These are phyloP conservation scores for Erythrobasidium hasegawianum DNA, from an alignment of 1,284 basidiomycete genomes.

Conservation along the genomic window DNA sequence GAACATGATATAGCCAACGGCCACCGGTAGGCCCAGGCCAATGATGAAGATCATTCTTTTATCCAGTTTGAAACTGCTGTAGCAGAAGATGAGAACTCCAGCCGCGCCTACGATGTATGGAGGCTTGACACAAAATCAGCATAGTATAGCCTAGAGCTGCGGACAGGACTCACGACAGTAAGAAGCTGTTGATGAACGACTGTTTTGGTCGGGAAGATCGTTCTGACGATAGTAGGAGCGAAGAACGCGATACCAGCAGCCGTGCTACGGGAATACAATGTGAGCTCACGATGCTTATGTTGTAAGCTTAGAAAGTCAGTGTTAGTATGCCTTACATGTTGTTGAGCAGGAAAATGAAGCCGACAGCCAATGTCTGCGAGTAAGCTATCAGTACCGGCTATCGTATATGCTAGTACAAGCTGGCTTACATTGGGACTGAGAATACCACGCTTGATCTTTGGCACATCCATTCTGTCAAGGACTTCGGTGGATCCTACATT, in stretches of 20 bases:
- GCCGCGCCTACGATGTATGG: not conserved
- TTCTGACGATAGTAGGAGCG: conserved; percentile 45
- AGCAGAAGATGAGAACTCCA: not conserved
- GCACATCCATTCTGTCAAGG: conserved; percentile 1
- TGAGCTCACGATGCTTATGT: too few species aligned
- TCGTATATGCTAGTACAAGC: too few species aligned
- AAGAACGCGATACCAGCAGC: conserved; percentile 46
- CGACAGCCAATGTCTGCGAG: not conserved
- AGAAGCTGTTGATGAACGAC: not conserved
- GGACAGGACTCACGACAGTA: conserved; percentile 12
- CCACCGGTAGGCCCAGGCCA: conserved; percentile 36
- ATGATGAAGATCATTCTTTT: conserved; percentile 38
- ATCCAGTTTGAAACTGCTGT: not conserved
- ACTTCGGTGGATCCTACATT: not conserved
- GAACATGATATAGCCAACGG: conserved; percentile 43
- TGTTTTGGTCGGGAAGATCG: not conserved
- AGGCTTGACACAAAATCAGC: not conserved
- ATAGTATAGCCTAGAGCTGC: too few species aligned
- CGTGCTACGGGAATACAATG: too few species aligned
- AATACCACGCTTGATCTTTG: not conserved
- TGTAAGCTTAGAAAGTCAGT: too few species aligned
- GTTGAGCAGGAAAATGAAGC: conserved; percentile 6
- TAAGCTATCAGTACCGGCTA: too few species aligned
- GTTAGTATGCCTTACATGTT: too few species aligned
- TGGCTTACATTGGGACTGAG: not conserved